These are phyloP conservation scores for Micractinium conductrix DNA, from an alignment of 139 green algal species.

Conservation along the genomic window DNA sequence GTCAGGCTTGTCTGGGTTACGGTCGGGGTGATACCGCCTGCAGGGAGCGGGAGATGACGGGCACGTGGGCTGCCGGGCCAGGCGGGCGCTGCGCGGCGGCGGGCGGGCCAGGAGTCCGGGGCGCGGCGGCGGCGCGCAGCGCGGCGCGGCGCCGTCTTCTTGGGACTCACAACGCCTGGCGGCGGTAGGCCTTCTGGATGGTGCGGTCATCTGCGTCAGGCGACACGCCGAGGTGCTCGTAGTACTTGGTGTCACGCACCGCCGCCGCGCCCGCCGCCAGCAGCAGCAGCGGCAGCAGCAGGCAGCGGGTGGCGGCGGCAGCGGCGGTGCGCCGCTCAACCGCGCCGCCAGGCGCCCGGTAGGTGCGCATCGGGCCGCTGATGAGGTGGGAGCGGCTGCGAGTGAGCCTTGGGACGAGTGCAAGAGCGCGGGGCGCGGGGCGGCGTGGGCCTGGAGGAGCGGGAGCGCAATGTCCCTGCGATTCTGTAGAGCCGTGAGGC, in stretches of 20 bases:
- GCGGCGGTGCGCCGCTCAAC: neutral
- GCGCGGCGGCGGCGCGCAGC: neutral
- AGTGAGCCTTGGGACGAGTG: neutral
- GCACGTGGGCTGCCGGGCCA: neutral
- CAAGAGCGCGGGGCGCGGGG: no score
- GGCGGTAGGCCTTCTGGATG: slow-evolving; percentile 88
- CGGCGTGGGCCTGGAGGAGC: no score
- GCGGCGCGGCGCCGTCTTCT: no score
- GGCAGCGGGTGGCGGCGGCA: neutral
- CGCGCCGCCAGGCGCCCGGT: neutral
- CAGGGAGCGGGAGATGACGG: neutral
- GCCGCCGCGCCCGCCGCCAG: slow-evolving; percentile 17
- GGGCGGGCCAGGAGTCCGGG: neutral
- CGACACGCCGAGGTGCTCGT: slow-evolving; percentile 71
- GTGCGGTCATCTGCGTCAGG: slow-evolving; percentile 75
- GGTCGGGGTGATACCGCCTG: slow-evolving; percentile 81
- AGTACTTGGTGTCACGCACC: slow-evolving; percentile 77
- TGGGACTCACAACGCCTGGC: slow-evolving; percentile 66
- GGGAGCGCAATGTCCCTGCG: no score
- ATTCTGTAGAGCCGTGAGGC: no score
- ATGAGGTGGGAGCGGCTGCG: neutral
- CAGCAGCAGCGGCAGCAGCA: slow-evolving; percentile 10
- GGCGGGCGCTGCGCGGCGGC: neutral
- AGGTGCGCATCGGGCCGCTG: neutral
- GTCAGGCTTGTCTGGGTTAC: slow-evolving; percentile 83